phyloP scores from a whole-genome alignment of 108 stramenopile species.

The Poteriospumella lacustris region DNA sequence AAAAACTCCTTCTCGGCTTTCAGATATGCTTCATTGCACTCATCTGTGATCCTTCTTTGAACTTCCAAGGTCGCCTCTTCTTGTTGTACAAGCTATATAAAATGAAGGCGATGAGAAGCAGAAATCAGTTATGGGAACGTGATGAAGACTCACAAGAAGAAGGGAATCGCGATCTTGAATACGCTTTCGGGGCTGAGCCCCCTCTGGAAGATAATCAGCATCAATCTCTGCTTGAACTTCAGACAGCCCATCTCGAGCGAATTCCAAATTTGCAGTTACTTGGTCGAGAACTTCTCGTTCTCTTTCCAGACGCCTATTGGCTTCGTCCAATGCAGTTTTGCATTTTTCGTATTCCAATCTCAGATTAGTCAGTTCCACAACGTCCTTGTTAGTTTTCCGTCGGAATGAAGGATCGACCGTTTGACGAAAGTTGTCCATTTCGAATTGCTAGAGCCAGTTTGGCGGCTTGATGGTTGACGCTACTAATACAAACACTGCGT shows the following conservation, averaged over 20 bases:
- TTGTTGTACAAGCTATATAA: neutral
- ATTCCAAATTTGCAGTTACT: neutral
- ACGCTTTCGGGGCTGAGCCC: conserved; percentile 11
- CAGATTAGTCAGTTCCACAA: neutral
- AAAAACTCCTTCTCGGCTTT: neutral
- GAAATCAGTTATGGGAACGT: neutral
- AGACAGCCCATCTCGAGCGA: neutral
- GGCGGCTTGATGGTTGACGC: no score
- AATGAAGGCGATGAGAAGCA: neutral
- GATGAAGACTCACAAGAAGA: neutral
- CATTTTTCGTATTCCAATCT: neutral
- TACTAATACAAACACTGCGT: no score
- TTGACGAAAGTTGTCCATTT: neutral
- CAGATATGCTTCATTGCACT: neutral
- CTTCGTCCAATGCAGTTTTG: neutral
- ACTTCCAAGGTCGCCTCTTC: neutral
- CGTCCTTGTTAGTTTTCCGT: neutral
- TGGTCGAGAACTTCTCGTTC: neutral
- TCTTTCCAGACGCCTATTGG: neutral
- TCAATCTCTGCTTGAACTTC: conserved; percentile 13
- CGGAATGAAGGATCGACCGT: neutral
- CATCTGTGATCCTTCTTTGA: neutral
- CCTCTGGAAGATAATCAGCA: conserved; percentile 16
- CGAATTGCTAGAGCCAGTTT: no score
- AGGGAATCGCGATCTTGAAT: neutral